Conservation (phyloP, 805 yeast genomes). For the Candida quercuum region DNA sequence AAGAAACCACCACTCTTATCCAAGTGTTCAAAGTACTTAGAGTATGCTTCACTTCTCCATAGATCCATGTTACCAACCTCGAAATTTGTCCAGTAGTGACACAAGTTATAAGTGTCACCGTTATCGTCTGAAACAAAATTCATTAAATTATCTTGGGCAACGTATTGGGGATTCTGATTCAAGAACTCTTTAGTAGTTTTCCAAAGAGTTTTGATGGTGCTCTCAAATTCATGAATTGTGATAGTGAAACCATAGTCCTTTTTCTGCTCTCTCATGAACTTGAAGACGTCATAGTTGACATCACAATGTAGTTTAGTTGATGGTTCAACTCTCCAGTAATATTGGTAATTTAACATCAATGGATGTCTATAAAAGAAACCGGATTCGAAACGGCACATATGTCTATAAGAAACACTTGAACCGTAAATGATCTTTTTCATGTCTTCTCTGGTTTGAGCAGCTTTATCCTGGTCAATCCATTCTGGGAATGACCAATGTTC, state of each 20-base stretch:
- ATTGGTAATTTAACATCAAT: conserved; percentile 68
- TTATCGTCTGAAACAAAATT: conserved; percentile 68
- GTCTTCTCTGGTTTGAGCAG: conserved; percentile 48
- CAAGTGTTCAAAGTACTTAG: conserved; percentile 63
- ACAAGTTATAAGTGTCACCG: conserved; percentile 68
- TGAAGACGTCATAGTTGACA: conserved; percentile 73
- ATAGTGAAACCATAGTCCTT: conserved; percentile 77
- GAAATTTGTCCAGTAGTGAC: conserved; percentile 91
- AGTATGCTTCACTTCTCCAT: conserved; percentile 71
- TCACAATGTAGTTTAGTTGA: conserved; percentile 78
- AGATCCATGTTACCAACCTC: conserved; percentile 72
- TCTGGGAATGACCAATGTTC: conserved; percentile 87
- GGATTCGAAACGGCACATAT: conserved; percentile 89
- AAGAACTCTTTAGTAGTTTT: conserved; percentile 59
- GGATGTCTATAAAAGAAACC: conserved; percentile 86
- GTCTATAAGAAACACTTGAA: conserved; percentile 66
- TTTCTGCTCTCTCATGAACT: conserved; percentile 72
- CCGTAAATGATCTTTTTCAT: conserved; percentile 61
- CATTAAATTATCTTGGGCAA: conserved; percentile 58
- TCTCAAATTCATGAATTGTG: conserved; percentile 66
- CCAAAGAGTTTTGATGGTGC: conserved; percentile 77
- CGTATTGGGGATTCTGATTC: conserved; percentile 50
- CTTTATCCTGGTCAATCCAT: conserved; percentile 70
- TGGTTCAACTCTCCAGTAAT: conserved; percentile 96
- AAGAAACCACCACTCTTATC: conserved; percentile 88